Base-by-base conservation (phyloP, 768 basidiomycete genomes). In the Hemileccinum rubropunctum region DNA sequence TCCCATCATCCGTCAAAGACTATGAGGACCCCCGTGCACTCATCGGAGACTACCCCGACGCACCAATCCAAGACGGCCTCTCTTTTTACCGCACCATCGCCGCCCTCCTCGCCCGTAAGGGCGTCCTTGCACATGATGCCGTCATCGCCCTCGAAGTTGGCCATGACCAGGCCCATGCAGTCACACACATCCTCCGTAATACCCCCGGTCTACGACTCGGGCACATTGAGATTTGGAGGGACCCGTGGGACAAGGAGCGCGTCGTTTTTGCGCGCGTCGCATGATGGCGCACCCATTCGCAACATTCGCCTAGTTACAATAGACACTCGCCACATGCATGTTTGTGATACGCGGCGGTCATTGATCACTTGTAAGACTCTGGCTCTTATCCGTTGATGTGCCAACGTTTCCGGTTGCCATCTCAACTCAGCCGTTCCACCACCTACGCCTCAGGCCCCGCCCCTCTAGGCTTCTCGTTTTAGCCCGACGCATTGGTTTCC, bases 1-100 rank as follows among this genome's bases (percentile, higher is more conserved):
- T 98, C 30, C 78, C 86, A 8, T 52, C 62, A n/a, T 84, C 83
- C 42, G 94, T 98, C 46, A 78, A 71, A 44, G 73, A 79, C 45
- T 89, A 81, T 64, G 95, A 98, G 68, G 92, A 95, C 70, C 80
- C 76, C 9, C 75, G 72, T 14, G 95, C 95, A 11, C 79, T 98
- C 20, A 75, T 93, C 37, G 93, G 90, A 18, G 91, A 90, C 45
- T 75, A 74, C 18, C 71, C 77, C 35, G 54, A 45, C 23, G 72
- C 73, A 11, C 67, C 53, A 9, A 45, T 56, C 43, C 37, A 51
- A 5, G 57, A 62, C 77, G 79, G 90, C 57, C 70, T 95, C 68
- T 63, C 81, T 6, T 87, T 84, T 67, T 88, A 97, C 70, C 80
- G 78, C 50, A 72, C 78, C 34, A 91, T 97, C 48, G 82, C 85